Percentiles rank a stretch among this genome's conserved stretches.
These are phyloP conservation scores for Rhytidiadelphus loreus DNA, from an alignment of 225 moss, liverwort and hornwort species.

Conservation along the genomic window DNA sequence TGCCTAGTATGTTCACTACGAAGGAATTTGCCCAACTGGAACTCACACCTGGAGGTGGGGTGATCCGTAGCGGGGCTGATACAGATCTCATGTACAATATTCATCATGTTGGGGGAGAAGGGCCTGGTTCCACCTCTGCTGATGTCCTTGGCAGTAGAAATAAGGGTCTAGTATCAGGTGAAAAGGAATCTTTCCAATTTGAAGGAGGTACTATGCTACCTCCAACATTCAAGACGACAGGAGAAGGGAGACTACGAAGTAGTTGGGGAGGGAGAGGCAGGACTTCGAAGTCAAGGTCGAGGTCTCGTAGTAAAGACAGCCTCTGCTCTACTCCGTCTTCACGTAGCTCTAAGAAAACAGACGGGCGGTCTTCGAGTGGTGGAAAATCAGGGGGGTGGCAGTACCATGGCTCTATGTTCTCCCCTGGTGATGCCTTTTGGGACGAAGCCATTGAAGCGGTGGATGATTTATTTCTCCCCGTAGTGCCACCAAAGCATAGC, in stretches of 20 bases:
- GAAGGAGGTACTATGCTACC: slow-evolving; percentile 17
- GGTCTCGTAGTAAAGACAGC: slow-evolving; percentile 10
- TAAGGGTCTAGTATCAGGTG: not conserved
- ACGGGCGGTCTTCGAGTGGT: slow-evolving; percentile 19
- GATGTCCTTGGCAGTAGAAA: not conserved
- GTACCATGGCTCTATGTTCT: slow-evolving; percentile 70
- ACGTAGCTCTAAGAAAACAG: slow-evolving; percentile 13
- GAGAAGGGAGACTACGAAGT: slow-evolving; percentile 10
- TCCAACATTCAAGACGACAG: slow-evolving; percentile 29
- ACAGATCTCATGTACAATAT: not conserved
- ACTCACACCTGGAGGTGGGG: slow-evolving; percentile 20
- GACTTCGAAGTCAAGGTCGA: slow-evolving; percentile 29
- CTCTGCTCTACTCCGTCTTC: slow-evolving; percentile 41
- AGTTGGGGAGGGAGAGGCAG: slow-evolving; percentile 3
- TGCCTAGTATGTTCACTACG: slow-evolving; percentile 15
- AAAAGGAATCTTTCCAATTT: slow-evolving; percentile 1
- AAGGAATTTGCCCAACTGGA: slow-evolving; percentile 21
- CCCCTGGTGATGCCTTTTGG: slow-evolving; percentile 94
- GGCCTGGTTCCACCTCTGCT: not conserved
- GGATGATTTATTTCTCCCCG: slow-evolving; percentile 48
- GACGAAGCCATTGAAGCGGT: slow-evolving; percentile 81
- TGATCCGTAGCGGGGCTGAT: slow-evolving; percentile 1
- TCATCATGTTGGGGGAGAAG: slow-evolving; percentile 5
- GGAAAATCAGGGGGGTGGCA: slow-evolving; percentile 44
- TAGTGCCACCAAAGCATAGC: slow-evolving; percentile 4